These are phyloP conservation scores for Eimeria acervulina DNA, from an alignment of 169 alveolate genomes.

Conservation along the genomic window DNA sequence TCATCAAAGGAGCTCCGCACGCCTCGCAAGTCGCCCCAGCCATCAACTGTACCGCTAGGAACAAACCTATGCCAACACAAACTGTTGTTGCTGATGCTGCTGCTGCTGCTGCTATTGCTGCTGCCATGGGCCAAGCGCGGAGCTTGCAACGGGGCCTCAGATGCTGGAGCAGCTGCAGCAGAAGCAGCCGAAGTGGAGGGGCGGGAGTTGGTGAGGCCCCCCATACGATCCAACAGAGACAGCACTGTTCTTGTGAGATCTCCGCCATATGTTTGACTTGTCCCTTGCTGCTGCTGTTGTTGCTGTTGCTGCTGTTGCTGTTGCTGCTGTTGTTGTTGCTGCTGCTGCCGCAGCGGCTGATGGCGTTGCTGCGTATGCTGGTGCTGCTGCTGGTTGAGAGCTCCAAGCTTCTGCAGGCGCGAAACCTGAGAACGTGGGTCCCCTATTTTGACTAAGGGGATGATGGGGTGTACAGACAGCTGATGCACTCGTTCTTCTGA, in stretches of 20 bases:
- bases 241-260: neutral
- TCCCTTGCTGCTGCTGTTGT: slow-evolving; percentile 6
- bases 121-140: neutral
- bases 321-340: neutral
- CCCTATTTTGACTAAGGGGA: neutral
- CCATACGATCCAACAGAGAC: slow-evolving; percentile 5
- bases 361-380: no score
- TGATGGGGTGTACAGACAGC: neutral
- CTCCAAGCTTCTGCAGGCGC: neutral
- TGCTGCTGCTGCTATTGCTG: slow-evolving; percentile 39
- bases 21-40: no score
- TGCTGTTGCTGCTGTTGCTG: slow-evolving; percentile 29
- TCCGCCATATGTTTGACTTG: neutral
- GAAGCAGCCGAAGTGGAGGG: neutral
- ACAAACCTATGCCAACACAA: slow-evolving; percentile 42
- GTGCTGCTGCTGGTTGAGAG: slow-evolving; percentile 2
- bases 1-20: neutral
- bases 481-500: neutral
- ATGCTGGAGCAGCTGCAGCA: slow-evolving; percentile 49
- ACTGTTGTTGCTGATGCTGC: slow-evolving; percentile 43
- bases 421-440: neutral
- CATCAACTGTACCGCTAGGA: neutral
- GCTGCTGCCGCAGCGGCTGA: neutral
- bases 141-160: neutral
- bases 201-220: neutral